phyloP scores from a whole-genome alignment of 371 early-diverging fungal genomes.

The Saksenaea vasiformis region DNA sequence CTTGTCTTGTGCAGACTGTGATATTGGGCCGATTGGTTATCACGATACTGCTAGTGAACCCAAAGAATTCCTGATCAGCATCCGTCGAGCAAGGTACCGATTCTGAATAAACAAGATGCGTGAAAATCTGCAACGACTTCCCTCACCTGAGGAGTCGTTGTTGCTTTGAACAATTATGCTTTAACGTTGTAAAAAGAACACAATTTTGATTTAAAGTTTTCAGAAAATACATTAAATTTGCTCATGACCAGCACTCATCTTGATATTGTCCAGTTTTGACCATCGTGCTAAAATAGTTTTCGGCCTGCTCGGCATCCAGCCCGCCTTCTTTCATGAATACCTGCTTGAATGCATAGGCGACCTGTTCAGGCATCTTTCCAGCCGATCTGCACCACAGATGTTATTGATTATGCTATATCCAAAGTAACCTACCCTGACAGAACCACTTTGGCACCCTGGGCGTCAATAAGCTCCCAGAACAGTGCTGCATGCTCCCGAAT shows the following conservation, averaged over 20 bases:
- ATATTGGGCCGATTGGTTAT: constrained; percentile 78
- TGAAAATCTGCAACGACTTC: no score
- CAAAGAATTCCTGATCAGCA: constrained; percentile 56
- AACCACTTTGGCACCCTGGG: constrained; percentile 61
- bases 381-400: constrained; percentile 58
- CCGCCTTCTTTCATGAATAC: constrained; percentile 61
- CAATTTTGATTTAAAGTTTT: no score
- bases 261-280: constrained; percentile 75
- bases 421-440: constrained; percentile 67
- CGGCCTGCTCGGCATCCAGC: constrained; percentile 62
- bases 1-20: constrained; percentile 83
- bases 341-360: constrained; percentile 71
- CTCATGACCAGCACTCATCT: constrained; percentile 85
- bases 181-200: no score
- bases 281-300: constrained; percentile 58
- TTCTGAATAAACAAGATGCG: constrained; percentile 7
- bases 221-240: background rate
- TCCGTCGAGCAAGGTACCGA: constrained; percentile 54
- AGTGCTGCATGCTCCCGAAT: constrained; percentile 58
- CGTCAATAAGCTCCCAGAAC: constrained; percentile 69
- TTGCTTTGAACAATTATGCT: no score
- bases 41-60: constrained; percentile 42
- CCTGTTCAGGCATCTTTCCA: constrained; percentile 82
- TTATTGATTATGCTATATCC: background rate
- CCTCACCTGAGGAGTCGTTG: no score